phyloP scores from a whole-genome alignment of 768 basidiomycete species.

The Russula sp. region DNA sequence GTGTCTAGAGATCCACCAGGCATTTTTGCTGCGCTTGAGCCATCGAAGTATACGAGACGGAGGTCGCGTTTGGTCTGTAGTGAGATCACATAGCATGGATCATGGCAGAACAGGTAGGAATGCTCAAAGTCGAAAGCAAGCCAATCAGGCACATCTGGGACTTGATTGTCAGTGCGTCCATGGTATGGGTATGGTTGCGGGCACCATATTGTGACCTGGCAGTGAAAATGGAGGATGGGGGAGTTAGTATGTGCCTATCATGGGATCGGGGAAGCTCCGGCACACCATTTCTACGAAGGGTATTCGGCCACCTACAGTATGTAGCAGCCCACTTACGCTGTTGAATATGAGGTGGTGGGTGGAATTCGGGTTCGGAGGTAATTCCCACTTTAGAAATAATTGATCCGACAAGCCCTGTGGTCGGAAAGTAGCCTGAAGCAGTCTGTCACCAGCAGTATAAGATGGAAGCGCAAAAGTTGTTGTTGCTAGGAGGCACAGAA shows the following conservation, averaged over 20 bases:
- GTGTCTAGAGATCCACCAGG: slow-evolving; percentile 31
- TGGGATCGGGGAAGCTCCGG: no score
- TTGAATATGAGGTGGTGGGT: slow-evolving; percentile 35
- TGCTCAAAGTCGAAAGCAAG: slow-evolving; percentile 23
- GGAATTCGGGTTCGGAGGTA: slow-evolving; percentile 27
- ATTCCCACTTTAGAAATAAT: slow-evolving; percentile 9
- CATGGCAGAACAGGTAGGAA: not conserved
- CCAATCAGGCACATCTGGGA: slow-evolving; percentile 8
- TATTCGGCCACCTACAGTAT: slow-evolving; percentile 38
- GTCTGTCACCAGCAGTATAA: slow-evolving; percentile 20
- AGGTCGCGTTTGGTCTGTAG: slow-evolving; percentile 12
- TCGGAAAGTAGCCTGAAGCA: slow-evolving; percentile 21
- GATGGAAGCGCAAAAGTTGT: slow-evolving; percentile 2
- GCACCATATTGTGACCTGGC: no score
- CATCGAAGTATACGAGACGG: slow-evolving; percentile 16
- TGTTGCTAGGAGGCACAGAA: no score
- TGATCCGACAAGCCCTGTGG: no score
- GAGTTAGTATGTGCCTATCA: no score
- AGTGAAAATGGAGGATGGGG: no score
- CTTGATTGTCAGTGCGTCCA: no score
- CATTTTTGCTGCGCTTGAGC: slow-evolving; percentile 22
- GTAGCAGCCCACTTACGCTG: slow-evolving; percentile 32
- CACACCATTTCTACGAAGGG: slow-evolving; percentile 22
- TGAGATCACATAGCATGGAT: slow-evolving; percentile 7
- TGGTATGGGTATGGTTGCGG: no score